Evolutionary conservation across 768 basidiomycete species (phyloP).

Genomic region (Tylopilus subfusipes): DNA sequence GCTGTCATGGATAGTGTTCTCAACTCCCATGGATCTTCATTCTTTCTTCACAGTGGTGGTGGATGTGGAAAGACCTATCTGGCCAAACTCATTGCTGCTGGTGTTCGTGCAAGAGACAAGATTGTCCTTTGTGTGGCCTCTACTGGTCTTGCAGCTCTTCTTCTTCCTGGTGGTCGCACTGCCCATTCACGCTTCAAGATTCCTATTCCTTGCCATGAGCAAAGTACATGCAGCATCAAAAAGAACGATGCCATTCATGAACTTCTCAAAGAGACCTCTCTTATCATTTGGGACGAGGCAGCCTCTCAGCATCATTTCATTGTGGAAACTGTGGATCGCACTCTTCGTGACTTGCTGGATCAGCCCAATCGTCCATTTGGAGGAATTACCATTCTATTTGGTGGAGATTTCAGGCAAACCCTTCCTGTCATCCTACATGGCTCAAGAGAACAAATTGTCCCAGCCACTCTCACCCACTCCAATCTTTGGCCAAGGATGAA

Average conservation of each 20-base stretch:
- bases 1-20: background rate
- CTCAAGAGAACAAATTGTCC: constrained; percentile 35
- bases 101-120: too few species aligned
- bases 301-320: background rate
- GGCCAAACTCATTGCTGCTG: too few species aligned
- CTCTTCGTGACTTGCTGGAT: background rate
- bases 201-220: background rate
- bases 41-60: too few species aligned
- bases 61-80: too few species aligned
- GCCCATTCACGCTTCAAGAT: constrained; percentile 1
- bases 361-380: background rate
- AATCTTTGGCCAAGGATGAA: constrained; percentile 36
- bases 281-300: constrained; percentile 1
- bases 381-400: background rate
- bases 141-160: background rate
- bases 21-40: background rate
- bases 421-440: constrained; percentile 38
- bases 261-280: background rate
- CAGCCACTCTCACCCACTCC: too few species aligned
- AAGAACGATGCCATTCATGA: background rate
- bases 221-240: background rate
- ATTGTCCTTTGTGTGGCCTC: background rate
- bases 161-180: background rate
- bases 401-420: background rate
- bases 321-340: background rate